Conservation (phyloP, 1,284 basidiomycete genomes). For the Sphaerobolus stellatus region DNA sequence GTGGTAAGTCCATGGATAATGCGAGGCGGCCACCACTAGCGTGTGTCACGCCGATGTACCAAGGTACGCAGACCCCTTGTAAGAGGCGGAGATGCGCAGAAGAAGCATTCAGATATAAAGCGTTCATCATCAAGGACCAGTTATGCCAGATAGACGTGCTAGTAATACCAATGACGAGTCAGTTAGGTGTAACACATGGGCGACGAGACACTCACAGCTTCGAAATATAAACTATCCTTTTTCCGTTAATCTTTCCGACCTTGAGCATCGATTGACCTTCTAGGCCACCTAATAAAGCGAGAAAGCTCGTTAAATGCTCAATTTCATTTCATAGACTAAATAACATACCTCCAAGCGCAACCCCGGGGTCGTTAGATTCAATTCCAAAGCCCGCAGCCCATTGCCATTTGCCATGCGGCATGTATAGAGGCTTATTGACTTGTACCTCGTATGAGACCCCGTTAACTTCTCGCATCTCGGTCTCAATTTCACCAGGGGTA, state of each 20-base stretch:
- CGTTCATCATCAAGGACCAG: neutral
- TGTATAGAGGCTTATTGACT: neutral
- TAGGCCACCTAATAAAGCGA: constrained; percentile 3
- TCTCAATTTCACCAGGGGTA: no score
- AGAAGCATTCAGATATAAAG: constrained; percentile 31
- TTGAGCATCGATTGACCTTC: constrained; percentile 7
- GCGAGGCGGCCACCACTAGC: constrained; percentile 37
- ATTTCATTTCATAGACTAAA: neutral
- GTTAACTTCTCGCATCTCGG: no score
- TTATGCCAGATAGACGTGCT: neutral
- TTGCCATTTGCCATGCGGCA: constrained; percentile 1
- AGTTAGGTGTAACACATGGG: no score
- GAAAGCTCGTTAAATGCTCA: neutral
- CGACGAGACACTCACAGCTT: constrained; percentile 5
- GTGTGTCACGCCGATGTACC: constrained; percentile 49
- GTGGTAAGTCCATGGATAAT: constrained; percentile 54
- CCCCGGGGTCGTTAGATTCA: neutral
- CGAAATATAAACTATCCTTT: constrained; percentile 2
- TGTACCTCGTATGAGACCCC: no score
- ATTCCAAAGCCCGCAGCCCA: neutral
- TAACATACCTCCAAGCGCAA: neutral
- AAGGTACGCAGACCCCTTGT: constrained; percentile 53
- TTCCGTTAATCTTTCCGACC: neutral
- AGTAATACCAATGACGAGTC: no score
- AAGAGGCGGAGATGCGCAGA: constrained; percentile 46